phyloP scores from a whole-genome alignment of 495 filamentous ascomycete species.

The Parmelia sp. region DNA sequence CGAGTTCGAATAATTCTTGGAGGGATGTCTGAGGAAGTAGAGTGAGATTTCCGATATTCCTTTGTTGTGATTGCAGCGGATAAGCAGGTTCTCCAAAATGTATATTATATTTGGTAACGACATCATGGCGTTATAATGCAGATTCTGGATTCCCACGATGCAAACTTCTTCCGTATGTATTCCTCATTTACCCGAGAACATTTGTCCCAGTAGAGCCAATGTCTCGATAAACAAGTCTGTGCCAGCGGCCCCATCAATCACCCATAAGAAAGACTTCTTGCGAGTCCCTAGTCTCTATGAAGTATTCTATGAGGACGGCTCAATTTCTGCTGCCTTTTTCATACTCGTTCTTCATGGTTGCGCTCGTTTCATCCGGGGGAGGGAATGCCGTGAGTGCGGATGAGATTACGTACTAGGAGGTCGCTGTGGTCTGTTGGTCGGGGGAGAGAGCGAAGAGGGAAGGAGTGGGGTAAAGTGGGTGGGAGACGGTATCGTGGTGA shows the following conservation, averaged over 20 bases:
- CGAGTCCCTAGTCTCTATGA: background rate
- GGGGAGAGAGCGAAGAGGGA: background rate
- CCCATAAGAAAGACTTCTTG: background rate
- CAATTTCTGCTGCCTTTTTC: background rate
- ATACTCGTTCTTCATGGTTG: background rate
- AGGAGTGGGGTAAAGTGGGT: background rate
- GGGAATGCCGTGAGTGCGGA: no score
- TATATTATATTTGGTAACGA: background rate
- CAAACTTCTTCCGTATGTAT: background rate
- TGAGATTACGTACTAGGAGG: no score
- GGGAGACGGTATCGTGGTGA: background rate
- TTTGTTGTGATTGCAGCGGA: background rate
- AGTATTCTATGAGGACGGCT: background rate
- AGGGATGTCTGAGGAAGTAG: conserved; percentile 22
- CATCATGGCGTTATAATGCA: background rate
- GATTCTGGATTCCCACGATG: background rate
- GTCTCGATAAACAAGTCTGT: no score
- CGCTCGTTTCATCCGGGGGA: background rate
- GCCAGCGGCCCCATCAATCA: background rate
- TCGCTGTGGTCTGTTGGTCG: background rate
- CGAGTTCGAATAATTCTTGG: conserved; percentile 11
- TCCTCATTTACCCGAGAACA: background rate
- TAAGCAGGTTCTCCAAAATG: background rate
- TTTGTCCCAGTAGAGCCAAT: no score
- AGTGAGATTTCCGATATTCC: background rate